Conservation (phyloP, 306 rosid genomes). For the Arachis stenosperma region DNA sequence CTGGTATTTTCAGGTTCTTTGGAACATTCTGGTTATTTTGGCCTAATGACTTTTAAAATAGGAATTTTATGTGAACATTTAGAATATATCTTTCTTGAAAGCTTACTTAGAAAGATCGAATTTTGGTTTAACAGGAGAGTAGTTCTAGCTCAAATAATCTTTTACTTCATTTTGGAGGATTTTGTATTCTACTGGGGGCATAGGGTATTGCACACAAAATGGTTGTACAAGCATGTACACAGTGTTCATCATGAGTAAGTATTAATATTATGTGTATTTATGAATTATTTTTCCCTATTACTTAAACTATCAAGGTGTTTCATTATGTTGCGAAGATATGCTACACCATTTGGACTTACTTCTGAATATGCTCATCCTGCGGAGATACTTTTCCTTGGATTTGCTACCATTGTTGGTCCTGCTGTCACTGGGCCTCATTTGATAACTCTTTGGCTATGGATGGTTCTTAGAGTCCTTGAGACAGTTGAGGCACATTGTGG, state of each 20-base stretch:
- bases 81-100: background rate
- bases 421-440: constrained; percentile 87
- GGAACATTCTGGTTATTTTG: constrained; percentile 20
- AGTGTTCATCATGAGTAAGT: constrained; percentile 86
- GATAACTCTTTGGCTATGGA: constrained; percentile 83
- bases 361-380: constrained; percentile 92
- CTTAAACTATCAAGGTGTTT: constrained; percentile 22
- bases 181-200: constrained; percentile 91
- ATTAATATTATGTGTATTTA: constrained; percentile 28
- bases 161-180: constrained; percentile 83
- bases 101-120: constrained; percentile 3
- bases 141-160: constrained; percentile 59
- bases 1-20: constrained; percentile 88
- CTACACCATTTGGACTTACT: constrained; percentile 84
- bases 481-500: constrained; percentile 92
- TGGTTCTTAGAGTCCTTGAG: constrained; percentile 77
- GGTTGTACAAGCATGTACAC: constrained; percentile 88
- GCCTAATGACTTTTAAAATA: constrained; percentile 1
- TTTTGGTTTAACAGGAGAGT: constrained; percentile 59
- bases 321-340: constrained; percentile 56
- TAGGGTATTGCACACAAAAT: constrained; percentile 79
- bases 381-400: constrained; percentile 86
- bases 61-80: constrained; percentile 8
- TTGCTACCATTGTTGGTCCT: constrained; percentile 86
- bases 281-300: constrained; percentile 13